Conservation (phyloP, 1,139 yeast genomes). For the Blastobotrys aristatus region DNA sequence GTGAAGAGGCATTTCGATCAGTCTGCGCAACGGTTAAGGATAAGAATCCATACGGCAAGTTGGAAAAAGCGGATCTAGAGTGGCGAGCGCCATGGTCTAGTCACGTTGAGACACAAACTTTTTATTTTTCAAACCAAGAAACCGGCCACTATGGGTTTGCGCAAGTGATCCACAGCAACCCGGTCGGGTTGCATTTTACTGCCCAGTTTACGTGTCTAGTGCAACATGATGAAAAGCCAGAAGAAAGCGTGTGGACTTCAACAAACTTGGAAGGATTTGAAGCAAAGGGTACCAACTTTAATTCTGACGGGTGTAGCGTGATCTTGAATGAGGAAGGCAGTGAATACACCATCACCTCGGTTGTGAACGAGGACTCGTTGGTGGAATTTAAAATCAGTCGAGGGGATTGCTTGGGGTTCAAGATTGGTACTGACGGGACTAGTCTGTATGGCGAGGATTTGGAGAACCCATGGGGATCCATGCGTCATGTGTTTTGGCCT, state of each 20-base stretch:
- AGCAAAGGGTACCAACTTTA: constrained; percentile 72
- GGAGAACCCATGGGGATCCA: constrained; percentile 89
- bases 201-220: constrained; percentile 92
- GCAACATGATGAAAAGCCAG: constrained; percentile 49
- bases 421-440: constrained; percentile 83
- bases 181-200: constrained; percentile 83
- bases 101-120: constrained; percentile 92
- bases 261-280: constrained; percentile 80
- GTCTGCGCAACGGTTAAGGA: constrained; percentile 54
- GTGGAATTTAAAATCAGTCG: constrained; percentile 64
- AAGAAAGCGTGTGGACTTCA: constrained; percentile 72
- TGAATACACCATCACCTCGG: constrained; percentile 56
- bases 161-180: constrained; percentile 88
- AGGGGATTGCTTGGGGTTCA: constrained; percentile 66
- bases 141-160: constrained; percentile 78
- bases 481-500: constrained; percentile 98
- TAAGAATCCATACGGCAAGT: constrained; percentile 50
- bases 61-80: constrained; percentile 59
- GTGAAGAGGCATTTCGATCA: constrained; percentile 86
- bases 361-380: constrained; percentile 63
- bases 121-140: constrained; percentile 66
- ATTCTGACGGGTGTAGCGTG: constrained; percentile 57
- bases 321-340: constrained; percentile 53
- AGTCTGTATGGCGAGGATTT: constrained; percentile 76
- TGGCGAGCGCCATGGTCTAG: constrained; percentile 77